Base-by-base conservation (phyloP, 129 eudicot species). In the Centaurea solstitialis region DNA sequence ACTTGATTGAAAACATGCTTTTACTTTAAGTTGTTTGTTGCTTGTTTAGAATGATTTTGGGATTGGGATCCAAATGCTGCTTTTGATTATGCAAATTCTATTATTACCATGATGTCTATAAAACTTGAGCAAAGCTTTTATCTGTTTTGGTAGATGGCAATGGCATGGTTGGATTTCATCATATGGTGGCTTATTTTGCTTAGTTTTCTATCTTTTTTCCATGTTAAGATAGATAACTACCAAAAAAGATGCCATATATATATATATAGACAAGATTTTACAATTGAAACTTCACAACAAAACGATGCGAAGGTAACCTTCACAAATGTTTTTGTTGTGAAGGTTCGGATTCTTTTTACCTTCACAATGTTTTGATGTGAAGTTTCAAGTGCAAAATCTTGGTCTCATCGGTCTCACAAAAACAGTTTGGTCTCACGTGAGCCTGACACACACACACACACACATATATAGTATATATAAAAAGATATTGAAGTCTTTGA, bases 11-110 rank as follows among this genome's bases (percentile, higher is more conserved):
- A 10, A 43, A 15, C 7, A 21, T 57, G 65, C 65, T 57, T 57
- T 17, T 57, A 5, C 3, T 57, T 57, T 3, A 57, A 57, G 65
- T 57, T 57, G 65, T 43, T 57, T 57, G 65, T 43, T 57, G 65
- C 2, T 57, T 57, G 65, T n/a, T 12, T n/a, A 57, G 9, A 5
- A 57, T 57, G 65, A 57, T 17, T 57, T 57, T 1, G 21, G 65
- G 90, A 96, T 86, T 93, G 96, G 98, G 22, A n/a, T 7, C 17
- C 65, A 18, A 21, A 64, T 18, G 12, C 22, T 62, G 30, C 68
- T 61, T 93, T 61, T 61, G 24, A 9, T 22, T 62, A 20, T 62
- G 68, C 28, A 62, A 62, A 62, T 64, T 64, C 13, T 8, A 2
- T n/a, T n/a, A n/a, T 20, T 18, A 8, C 68, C 68, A 18, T 64